Base-by-base conservation (phyloP, 2,329 filamentous ascomycete species). In the Colletotrichum sidae region DNA sequence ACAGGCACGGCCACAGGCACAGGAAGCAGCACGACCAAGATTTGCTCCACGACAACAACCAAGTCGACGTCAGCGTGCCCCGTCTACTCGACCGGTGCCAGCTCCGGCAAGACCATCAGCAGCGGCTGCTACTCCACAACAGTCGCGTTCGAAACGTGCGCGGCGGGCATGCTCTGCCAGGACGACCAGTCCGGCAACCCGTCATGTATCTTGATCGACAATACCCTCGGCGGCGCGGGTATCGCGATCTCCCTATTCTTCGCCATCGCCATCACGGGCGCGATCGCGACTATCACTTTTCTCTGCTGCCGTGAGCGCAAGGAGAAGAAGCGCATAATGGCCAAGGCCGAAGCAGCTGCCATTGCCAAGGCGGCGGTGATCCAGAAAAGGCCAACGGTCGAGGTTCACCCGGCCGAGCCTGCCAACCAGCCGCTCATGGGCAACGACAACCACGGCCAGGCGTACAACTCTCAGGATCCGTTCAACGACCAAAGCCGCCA, bases 261-360 rank as follows among this genome's bases (percentile, higher is more conserved):
- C 42, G 81, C 77, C 60, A 67, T 74, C n/a, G 76, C 73, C 64
- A 70, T 83, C 67, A 72, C 75, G 68, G 47, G 77, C 55, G 74
- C 78, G 68, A 66, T 83, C 65, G 74, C 71, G 52, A 69, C 75
- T 67, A 74, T 88, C 60, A 79, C 81, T 71, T 82, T 82, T 78
- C 77, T 83, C 69, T 87, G 83, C 81, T 84, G 80, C 78, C 77
- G 77, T 67, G 85, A 88, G 69, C 77, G 80, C 69, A 75, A 74
- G 73, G 69, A 78, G 69, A 78, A 84, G 70, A 80, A 79, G 73
- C 76, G 77, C 51, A 73, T 80, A 39, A 75, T 74, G 58, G 80
- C 80, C 64, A 80, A 80, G 68, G 79, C 80, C 64, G 84, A 87
- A 75, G 83, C 83, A 49, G 80, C 80, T n/a, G 80, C 80, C 34